phyloP scores from a whole-genome alignment of 225 moss, liverwort and hornwort species.

The Sphagnum tenellum region DNA sequence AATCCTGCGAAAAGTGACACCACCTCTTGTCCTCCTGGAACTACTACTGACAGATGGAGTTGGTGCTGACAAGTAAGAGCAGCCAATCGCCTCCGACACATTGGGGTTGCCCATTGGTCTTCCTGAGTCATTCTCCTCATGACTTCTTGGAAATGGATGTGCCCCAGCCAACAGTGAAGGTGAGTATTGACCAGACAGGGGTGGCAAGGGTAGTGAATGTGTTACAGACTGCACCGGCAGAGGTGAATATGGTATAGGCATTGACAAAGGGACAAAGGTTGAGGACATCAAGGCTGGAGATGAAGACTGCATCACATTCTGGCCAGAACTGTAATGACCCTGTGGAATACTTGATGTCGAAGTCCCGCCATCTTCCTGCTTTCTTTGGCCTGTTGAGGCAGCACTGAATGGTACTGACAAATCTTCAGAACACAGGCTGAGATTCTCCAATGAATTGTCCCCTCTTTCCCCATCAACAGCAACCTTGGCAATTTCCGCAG shows the following conservation, averaged over 20 bases:
- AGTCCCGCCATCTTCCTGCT: conserved; percentile 19
- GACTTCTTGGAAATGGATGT: conserved; percentile 15
- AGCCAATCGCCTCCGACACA: conserved; percentile 20
- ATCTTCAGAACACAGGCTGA: conserved; percentile 11
- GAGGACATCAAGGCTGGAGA: conserved; percentile 7
- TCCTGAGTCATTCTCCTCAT: conserved; percentile 28
- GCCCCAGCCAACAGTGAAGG: conserved; percentile 10
- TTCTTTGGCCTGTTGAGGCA: conserved; percentile 6
- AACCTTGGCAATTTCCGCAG: neutral
- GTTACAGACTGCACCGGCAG: conserved; percentile 13
- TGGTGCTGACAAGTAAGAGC: conserved; percentile 19
- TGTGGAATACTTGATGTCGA: conserved; percentile 1
- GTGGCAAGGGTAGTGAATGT: conserved; percentile 4
- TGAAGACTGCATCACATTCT: conserved; percentile 9
- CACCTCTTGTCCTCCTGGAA: conserved; percentile 34
- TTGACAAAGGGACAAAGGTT: conserved; percentile 11
- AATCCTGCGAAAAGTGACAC: conserved; percentile 27
- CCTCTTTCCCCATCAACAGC: conserved; percentile 18
- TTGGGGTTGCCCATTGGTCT: conserved; percentile 5
- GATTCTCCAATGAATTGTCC: conserved; percentile 1
- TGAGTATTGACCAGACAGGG: conserved; percentile 10
- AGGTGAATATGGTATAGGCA: conserved; percentile 10
- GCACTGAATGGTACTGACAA: conserved; percentile 2
- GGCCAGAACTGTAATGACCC: neutral
- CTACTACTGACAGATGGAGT: conserved; percentile 27